Base-by-base conservation (phyloP, 2,329 filamentous ascomycete genomes). In the Fusarium bactridioides region DNA sequence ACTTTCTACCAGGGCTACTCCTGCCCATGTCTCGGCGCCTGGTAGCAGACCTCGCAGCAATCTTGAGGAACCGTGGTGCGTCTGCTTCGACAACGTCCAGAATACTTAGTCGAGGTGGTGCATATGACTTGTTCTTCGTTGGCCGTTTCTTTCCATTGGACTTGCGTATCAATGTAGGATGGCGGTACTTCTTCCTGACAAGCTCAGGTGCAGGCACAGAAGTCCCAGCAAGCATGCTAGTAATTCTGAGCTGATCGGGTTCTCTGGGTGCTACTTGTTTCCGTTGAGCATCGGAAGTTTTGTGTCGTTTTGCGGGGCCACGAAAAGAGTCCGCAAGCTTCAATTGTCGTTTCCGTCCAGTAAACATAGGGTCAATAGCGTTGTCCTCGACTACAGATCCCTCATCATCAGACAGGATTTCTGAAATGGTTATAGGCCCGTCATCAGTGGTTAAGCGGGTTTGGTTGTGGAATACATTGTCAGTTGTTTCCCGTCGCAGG, bases 1-100 rank as follows among this genome's bases (percentile, higher is more conserved):
- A 78, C 75, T 92, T 92, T 47, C 76, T 83, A 0, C 80, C 81
- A 3, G 88, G 89, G 60, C 85, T 90, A 11, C 86, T 83, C 76
- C 87, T 86, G 21, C 90, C 90, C 69, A 86, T 82, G 18, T 84
- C 83, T 31, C 70, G 76, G 38, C 83, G 84, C 57, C 79, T 83
- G 60, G 81, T 86, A 8, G 85, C 89, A 58, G 87, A 84, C 21
- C 90, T 88, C 47, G 88, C 89, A 56, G 90, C 90, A 75, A 92
- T 85, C 66, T 85, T 89, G 38, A 92, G 80, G 69, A 92, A 92
- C 4, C 78, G 80, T 4, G 90, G 90, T 2, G 88, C 87, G 64
- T 83, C 75, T 4, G 82, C 77, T 68, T 87, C 85, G 48, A 87
- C 82, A 27, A 90, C 85, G 78, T 92, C 90, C n/a, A 91, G 77